phyloP scores from a whole-genome alignment of 192 early-diverging fungal species.

The Coemansia pectinata region DNA sequence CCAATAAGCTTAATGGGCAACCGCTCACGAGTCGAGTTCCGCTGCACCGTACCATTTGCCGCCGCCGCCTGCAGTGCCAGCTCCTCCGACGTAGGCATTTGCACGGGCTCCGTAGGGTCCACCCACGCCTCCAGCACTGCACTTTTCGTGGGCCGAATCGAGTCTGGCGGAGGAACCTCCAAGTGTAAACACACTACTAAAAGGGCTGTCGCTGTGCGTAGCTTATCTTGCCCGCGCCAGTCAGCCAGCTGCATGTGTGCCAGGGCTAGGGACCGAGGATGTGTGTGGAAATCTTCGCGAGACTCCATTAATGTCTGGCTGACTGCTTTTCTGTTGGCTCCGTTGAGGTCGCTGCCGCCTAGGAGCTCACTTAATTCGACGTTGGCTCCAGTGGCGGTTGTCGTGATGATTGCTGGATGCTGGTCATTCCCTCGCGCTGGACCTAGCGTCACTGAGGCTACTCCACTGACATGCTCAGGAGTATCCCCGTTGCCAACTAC shows the following conservation, averaged over 20 bases:
- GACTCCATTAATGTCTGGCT: slow-evolving; percentile 38
- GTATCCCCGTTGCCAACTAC: background rate
- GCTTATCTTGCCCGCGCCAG: slow-evolving; percentile 68
- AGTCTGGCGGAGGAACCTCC: slow-evolving; percentile 93
- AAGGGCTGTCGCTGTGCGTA: slow-evolving; percentile 85
- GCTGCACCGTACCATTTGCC: slow-evolving; percentile 11
- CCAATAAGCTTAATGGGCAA: slow-evolving; percentile 63
- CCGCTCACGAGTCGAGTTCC: slow-evolving; percentile 18
- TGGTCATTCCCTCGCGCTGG: slow-evolving; percentile 22
- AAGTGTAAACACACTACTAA: slow-evolving; percentile 93
- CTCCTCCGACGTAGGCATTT: slow-evolving; percentile 57
- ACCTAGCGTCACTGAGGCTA: slow-evolving; percentile 32
- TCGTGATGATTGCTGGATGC: slow-evolving; percentile 28
- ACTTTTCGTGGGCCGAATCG: slow-evolving; percentile 82
- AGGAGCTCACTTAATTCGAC: slow-evolving; percentile 44
- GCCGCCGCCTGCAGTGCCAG: slow-evolving; percentile 71
- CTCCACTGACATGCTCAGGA: slow-evolving; percentile 4
- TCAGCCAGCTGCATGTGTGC: slow-evolving; percentile 54
- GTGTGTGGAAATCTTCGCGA: slow-evolving; percentile 51
- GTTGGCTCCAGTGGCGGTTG: slow-evolving; percentile 36
- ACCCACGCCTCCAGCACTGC: slow-evolving; percentile 96
- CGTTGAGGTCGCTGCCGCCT: slow-evolving; percentile 9
- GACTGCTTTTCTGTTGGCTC: slow-evolving; percentile 13
- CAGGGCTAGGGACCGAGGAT: slow-evolving; percentile 46
- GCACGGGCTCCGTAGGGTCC: slow-evolving; percentile 74